Conservation (phyloP, 192 early-diverging fungal species). For the Entomortierella parvispora region DNA sequence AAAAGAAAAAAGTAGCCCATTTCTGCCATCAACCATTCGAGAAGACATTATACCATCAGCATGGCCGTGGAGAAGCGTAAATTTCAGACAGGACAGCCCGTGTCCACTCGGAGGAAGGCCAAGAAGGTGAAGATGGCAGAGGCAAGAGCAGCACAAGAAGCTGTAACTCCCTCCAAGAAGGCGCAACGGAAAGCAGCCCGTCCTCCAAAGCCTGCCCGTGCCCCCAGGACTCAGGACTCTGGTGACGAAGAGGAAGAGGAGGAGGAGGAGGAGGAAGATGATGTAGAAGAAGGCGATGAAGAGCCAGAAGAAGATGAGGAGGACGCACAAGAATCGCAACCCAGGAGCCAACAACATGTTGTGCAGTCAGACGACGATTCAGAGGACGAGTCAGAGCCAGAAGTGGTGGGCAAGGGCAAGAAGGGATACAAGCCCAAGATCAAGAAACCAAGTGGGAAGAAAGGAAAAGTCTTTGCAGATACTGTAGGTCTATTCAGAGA, state of each 20-base stretch:
- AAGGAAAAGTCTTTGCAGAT: slow-evolving; percentile 47
- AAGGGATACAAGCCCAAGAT: slow-evolving; percentile 40
- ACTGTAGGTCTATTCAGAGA: slow-evolving; percentile 19
- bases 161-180: slow-evolving; percentile 37
- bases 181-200: slow-evolving; percentile 23
- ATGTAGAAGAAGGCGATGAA: background rate
- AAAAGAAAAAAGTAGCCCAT: background rate
- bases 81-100: slow-evolving; percentile 47
- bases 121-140: slow-evolving; percentile 39
- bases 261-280: slow-evolving; percentile 7
- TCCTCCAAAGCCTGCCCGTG: slow-evolving; percentile 12
- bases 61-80: slow-evolving; percentile 23
- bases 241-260: slow-evolving; percentile 16
- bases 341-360: background rate
- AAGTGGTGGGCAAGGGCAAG: slow-evolving; percentile 29
- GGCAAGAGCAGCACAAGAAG: slow-evolving; percentile 7
- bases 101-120: slow-evolving; percentile 40
- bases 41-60: background rate
- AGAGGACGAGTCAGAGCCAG: slow-evolving; percentile 19
- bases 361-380: slow-evolving; percentile 9
- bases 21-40: background rate
- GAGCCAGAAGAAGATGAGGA: slow-evolving; percentile 3
- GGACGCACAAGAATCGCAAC: slow-evolving; percentile 7
- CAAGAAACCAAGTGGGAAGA: slow-evolving; percentile 50
- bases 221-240: slow-evolving; percentile 1